Evolutionary conservation across 805 yeast species (phyloP), one percentile per base, ranked within the genome.

Genomic region (Nakazawaea wyomingensis): DNA sequence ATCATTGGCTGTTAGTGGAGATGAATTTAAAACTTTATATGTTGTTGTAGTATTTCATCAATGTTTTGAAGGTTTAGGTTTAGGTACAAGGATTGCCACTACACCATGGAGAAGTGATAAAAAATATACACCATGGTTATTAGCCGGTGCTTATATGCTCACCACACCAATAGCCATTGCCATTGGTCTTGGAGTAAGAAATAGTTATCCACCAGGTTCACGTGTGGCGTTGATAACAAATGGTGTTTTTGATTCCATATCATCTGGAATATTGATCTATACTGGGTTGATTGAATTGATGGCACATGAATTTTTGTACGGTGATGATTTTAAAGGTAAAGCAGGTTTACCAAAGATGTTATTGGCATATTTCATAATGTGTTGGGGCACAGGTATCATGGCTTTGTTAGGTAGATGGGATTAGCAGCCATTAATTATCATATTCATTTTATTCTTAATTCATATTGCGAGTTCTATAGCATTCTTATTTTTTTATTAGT

Each of bases 331-430:
- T 52, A 69, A 69, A 54, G 72, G 72, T 39, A 47, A 64, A 30
- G 57, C 57, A 39, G 69, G 72, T 26, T 57, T 74, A 44, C 54
- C 56, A 29, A 65, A 66, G 49, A 66, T 66, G 66, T 48, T 73
- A 28, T 37, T 48, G 22, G 77, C 74, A 3, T 70, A 63, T 48
- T 49, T 63, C 37, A 60, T 61, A 41, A 62, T 72, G 59, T 60
- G 78, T 43, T 57, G 69, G 49, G 90, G 90, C 35, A 76, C 80
- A 24, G 83, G 82, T 10, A 54, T 82, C 27, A 83, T 83, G 90
- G 86, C 89, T 1, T 63, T 83, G 34, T 68, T 83, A 21, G 90
- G 89, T 30, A 80, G 77, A 55, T 83, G 91, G 89, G 89, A 87
- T 5, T 81, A 60, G 56, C n/a, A n/a, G n/a, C n/a, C n/a, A 22